Evolutionary conservation across 1,139 yeast species (phyloP), one percentile per base, ranked within the genome.

Genomic region (Yamadazyma sp.): DNA sequence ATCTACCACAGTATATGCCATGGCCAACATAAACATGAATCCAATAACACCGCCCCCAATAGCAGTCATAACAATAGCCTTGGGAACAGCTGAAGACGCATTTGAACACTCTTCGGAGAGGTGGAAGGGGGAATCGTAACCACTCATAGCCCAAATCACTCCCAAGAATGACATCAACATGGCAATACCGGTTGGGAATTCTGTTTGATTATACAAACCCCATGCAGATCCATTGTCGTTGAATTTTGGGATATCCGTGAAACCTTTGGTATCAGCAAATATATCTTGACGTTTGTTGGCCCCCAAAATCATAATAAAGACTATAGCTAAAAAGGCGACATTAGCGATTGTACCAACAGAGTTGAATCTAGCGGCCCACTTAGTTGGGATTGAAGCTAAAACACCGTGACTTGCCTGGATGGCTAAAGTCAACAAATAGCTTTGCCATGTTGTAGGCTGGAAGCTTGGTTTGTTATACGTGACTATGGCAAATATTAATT

Each of bases 131-230:
- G 86, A 77, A 56, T 83, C 91, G 53, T 79, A 83, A 16, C 89
- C 89, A 34, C 84, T 75, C 84, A 83, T 81, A 26, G 85, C 79
- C 89, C 89, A 83, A 53, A 82, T 79, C 38, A 77, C 82, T 20
- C 87, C 83, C 53, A 81, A 62, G 56, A 81, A 82, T 15, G 80
- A 68, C 73, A 79, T 69, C 44, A 82, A 62, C 55, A 81, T 66
- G 20, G 85, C 73, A 35, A 81, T 67, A 37, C 89, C 89, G 40
- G 69, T 66, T 4, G 87, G 85, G 74, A 79, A 83, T 15, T 81
- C 87, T 7, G 87, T 79, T 47, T 73, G 77, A 59, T 83, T 83
- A 33, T 71, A 62, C 35, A 80, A 67, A 1, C 65, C 62, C 87
- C 87, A 82, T 2, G 86, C 86, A 5, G 52, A 51, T 5, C 64